Conservation (phyloP, 257 asterid species). For the Solanum ossicruentum region DNA sequence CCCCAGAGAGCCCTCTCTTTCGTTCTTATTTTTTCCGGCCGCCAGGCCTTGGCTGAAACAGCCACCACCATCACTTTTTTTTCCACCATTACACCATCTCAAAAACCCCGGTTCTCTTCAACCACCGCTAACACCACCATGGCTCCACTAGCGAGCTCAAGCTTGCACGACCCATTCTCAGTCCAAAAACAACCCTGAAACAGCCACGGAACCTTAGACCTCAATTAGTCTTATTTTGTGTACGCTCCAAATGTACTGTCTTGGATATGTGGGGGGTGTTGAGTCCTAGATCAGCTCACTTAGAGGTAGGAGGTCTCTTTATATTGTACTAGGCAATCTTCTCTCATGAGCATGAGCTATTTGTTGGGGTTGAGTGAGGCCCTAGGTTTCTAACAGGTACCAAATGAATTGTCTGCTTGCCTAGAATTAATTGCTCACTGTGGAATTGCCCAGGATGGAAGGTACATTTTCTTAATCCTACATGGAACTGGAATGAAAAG, state of each 20-base stretch:
- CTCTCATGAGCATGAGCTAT: not conserved
- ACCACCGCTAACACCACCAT: too few species aligned
- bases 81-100: too few species aligned
- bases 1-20: too few species aligned
- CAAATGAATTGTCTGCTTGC: not conserved
- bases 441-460: not conserved
- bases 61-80: too few species aligned
- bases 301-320: not conserved
- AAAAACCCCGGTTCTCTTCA: too few species aligned
- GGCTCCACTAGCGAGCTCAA: too few species aligned
- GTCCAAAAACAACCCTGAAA: too few species aligned
- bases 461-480: not conserved
- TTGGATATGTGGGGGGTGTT: not conserved
- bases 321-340: not conserved
- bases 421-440: not conserved
- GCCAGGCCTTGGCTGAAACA: too few species aligned
- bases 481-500: not conserved
- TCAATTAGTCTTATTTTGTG: not conserved
- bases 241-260: not conserved
- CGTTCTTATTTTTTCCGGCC: too few species aligned
- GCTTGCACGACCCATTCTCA: too few species aligned
- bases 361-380: not conserved
- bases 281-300: not conserved
- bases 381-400: not conserved
- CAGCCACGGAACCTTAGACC: too few species aligned